Conservation (phyloP, 768 basidiomycete species). For the Dacryopinax primogenitus region DNA sequence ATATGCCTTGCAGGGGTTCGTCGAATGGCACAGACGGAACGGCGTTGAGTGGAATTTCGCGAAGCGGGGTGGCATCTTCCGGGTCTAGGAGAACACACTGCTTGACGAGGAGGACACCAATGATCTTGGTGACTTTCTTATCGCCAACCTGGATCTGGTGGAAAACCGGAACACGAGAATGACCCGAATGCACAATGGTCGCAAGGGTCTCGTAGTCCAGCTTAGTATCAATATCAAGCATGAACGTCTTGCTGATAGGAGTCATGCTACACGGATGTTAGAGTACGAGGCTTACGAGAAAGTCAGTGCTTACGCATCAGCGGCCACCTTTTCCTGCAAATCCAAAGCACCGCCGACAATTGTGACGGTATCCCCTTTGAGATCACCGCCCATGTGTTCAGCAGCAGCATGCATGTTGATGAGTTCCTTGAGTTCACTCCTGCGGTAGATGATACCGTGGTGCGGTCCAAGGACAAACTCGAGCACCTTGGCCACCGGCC, state of each 20-base stretch:
- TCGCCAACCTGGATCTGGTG: slow-evolving; percentile 51
- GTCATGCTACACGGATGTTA: slow-evolving; percentile 73
- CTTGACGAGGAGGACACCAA: slow-evolving; percentile 79
- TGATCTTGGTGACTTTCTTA: slow-evolving; percentile 59
- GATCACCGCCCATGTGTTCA: slow-evolving; percentile 61
- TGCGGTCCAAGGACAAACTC: slow-evolving; percentile 67
- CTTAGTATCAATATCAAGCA: slow-evolving; percentile 73
- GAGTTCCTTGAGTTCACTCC: slow-evolving; percentile 74
- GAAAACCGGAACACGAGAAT: slow-evolving; percentile 64
- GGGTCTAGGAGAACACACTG: slow-evolving; percentile 80
- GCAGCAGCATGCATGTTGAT: slow-evolving; percentile 72
- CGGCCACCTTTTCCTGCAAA: slow-evolving; percentile 36
- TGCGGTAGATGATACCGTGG: slow-evolving; percentile 82
- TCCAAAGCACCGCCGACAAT: slow-evolving; percentile 89
- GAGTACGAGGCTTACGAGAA: slow-evolving; percentile 21
- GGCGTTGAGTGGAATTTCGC: slow-evolving; percentile 72
- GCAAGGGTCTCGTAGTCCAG: slow-evolving; percentile 71
- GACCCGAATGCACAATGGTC: slow-evolving; percentile 63
- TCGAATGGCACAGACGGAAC: slow-evolving; percentile 79
- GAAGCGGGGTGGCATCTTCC: slow-evolving; percentile 61
- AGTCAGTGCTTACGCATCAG: not conserved
- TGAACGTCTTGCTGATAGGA: slow-evolving; percentile 65
- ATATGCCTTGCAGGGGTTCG: slow-evolving; percentile 67
- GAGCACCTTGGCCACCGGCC: slow-evolving; percentile 75
- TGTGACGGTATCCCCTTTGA: slow-evolving; percentile 73